Evolutionary conservation across 2,329 filamentous ascomycete species (phyloP).

Genomic region (Fusarium chuoi): DNA sequence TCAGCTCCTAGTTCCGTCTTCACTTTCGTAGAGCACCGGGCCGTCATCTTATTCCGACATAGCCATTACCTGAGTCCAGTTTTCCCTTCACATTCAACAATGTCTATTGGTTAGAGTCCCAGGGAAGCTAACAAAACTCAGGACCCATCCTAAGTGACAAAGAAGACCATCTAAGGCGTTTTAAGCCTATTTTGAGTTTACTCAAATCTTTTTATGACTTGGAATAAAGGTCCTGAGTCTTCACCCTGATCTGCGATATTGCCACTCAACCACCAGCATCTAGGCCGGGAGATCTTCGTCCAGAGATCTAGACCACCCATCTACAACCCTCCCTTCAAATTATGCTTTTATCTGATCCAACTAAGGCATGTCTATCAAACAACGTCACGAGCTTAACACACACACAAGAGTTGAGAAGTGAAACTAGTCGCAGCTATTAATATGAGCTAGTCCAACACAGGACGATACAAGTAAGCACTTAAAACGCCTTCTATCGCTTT

Average conservation of each 20-base stretch:
- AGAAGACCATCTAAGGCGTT: neutral
- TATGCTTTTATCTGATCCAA: neutral
- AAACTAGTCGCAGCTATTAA: neutral
- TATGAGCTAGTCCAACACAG: neutral
- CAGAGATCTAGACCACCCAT: neutral
- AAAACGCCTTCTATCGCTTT: neutral
- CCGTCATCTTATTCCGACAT: neutral
- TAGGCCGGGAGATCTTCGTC: neutral
- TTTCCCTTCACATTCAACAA: neutral
- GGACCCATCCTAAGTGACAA: neutral
- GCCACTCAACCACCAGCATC: neutral
- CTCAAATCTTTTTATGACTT: neutral
- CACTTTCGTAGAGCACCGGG: neutral
- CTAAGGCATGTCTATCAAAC: neutral
- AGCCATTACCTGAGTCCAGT: neutral
- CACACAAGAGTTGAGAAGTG: neutral
- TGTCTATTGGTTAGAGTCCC: neutral
- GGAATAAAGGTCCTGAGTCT: neutral
- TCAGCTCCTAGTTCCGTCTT: neutral
- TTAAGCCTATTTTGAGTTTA: too few species aligned
- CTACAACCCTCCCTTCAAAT: neutral
- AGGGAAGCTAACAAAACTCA: too few species aligned
- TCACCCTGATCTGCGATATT: neutral
- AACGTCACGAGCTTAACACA: neutral
- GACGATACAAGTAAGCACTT: slow-evolving; percentile 18